These are phyloP conservation scores for Pseudocercospora cruenta DNA, from an alignment of 2,329 filamentous ascomycete genomes.

Conservation along the genomic window DNA sequence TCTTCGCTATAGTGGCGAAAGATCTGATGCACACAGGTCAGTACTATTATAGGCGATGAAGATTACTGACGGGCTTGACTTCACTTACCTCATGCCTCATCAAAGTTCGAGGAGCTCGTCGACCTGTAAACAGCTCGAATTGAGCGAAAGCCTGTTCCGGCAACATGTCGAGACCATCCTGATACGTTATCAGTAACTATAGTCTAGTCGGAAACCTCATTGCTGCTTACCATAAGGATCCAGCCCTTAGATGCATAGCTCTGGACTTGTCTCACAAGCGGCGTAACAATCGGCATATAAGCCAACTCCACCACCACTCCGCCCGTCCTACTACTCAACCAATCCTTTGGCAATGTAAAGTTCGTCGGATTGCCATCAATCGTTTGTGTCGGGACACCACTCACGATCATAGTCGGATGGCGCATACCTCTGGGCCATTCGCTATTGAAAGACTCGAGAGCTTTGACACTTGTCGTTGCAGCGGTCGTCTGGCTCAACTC, in stretches of 20 bases:
- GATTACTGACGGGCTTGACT: background rate
- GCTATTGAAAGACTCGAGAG: conserved; percentile 62
- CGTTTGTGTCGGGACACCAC: conserved; percentile 73
- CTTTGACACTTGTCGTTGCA: conserved; percentile 49
- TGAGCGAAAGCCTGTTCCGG: conserved; percentile 81
- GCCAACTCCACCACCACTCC: conserved; percentile 74
- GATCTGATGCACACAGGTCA: conserved; percentile 35
- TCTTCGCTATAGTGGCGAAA: conserved; percentile 39
- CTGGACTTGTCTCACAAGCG: conserved; percentile 69
- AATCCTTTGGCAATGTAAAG: conserved; percentile 69
- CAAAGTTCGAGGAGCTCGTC: conserved; percentile 68
- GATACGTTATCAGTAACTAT: background rate
- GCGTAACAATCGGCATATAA: conserved; percentile 74
- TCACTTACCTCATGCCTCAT: conserved; percentile 65
- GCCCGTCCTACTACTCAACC: conserved; percentile 73
- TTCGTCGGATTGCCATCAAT: conserved; percentile 69
- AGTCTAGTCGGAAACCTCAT: background rate
- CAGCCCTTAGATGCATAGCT: conserved; percentile 64
- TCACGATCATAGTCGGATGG: conserved; percentile 73
- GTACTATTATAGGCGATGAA: background rate
- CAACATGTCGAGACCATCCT: conserved; percentile 72
- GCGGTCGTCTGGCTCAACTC: conserved; percentile 28
- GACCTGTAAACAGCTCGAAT: conserved; percentile 78
- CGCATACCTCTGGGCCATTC: conserved; percentile 67
- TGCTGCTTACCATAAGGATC: conserved; percentile 61